These are phyloP conservation scores for Malassezia brasiliensis DNA, from an alignment of 1,284 basidiomycete genomes.

Conservation along the genomic window DNA sequence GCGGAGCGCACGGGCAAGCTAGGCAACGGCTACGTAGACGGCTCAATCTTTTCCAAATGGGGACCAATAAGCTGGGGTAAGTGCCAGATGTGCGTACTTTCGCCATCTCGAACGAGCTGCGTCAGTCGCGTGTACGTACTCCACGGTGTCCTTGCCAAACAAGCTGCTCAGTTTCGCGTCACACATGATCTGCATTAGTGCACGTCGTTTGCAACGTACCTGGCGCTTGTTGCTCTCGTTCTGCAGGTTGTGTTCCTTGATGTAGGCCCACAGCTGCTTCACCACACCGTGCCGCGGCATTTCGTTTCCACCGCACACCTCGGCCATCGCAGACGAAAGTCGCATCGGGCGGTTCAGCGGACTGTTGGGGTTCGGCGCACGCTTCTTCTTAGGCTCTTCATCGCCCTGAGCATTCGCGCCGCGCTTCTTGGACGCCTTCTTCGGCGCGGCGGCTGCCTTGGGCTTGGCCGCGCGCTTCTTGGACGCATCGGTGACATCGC, in stretches of 20 bases:
- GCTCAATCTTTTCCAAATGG: slow-evolving; percentile 35
- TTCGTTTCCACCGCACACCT: slow-evolving; percentile 48
- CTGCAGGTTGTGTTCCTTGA: slow-evolving; percentile 66
- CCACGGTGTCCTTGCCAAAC: slow-evolving; percentile 65
- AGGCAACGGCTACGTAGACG: not conserved
- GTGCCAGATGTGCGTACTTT: slow-evolving; percentile 24
- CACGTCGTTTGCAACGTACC: slow-evolving; percentile 9
- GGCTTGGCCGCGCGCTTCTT: not conserved
- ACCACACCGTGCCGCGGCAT: slow-evolving; percentile 77
- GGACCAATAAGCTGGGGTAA: slow-evolving; percentile 31
- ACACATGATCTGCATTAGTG: slow-evolving; percentile 59
- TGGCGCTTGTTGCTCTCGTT: slow-evolving; percentile 64
- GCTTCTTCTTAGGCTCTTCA: slow-evolving; percentile 37
- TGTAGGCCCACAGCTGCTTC: slow-evolving; percentile 74
- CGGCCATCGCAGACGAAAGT: slow-evolving; percentile 33
- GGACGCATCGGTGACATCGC: slow-evolving; percentile 13
- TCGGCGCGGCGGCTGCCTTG: not conserved
- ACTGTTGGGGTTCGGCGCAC: slow-evolving; percentile 39
- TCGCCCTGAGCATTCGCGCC: slow-evolving; percentile 17
- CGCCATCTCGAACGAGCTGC: slow-evolving; percentile 46
- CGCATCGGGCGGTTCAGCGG: slow-evolving; percentile 43
- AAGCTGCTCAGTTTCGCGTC: slow-evolving; percentile 61
- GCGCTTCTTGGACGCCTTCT: slow-evolving; percentile 15
- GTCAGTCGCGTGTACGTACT: slow-evolving; percentile 43
- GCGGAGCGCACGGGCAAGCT: too few species aligned